These are phyloP conservation scores for Backusella liffmaniae DNA, from an alignment of 192 early-diverging fungal species.

Conservation along the genomic window DNA sequence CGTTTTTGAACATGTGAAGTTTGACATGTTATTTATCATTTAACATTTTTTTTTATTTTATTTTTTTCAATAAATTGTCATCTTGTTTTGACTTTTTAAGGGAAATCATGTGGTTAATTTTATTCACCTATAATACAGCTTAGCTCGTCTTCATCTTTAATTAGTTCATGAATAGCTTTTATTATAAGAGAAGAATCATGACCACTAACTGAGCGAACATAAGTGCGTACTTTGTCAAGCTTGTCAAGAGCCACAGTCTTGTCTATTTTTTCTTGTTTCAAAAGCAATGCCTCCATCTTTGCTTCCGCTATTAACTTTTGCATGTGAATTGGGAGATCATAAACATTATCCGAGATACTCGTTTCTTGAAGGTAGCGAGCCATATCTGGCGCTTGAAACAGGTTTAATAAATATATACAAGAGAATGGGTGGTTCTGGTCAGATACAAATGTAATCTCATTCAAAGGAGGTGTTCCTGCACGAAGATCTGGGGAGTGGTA, in stretches of 20 bases:
- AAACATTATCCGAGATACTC: neutral
- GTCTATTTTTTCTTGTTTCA: neutral
- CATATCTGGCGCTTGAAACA: neutral
- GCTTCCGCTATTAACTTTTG: constrained; percentile 3
- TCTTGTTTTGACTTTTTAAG: constrained; percentile 8
- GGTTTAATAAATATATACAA: neutral
- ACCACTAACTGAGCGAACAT: neutral
- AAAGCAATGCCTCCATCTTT: neutral
- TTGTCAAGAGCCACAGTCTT: neutral
- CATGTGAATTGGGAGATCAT: constrained; percentile 4
- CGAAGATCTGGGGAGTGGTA: neutral
- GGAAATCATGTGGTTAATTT: neutral
- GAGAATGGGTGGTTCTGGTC: constrained; percentile 2
- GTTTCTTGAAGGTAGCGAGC: neutral
- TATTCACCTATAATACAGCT: neutral
- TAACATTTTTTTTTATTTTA: neutral
- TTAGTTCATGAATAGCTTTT: neutral
- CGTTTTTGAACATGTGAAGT: constrained; percentile 7
- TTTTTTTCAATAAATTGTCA: constrained; percentile 3
- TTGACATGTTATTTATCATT: neutral
- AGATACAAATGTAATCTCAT: neutral
- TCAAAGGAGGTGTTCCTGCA: neutral
- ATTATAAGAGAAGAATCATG: constrained; percentile 1
- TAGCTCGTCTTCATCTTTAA: neutral
- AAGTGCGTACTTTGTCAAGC: neutral